Base-by-base conservation (phyloP, 139 green algal species). In the Tetradesmus obliquus region DNA sequence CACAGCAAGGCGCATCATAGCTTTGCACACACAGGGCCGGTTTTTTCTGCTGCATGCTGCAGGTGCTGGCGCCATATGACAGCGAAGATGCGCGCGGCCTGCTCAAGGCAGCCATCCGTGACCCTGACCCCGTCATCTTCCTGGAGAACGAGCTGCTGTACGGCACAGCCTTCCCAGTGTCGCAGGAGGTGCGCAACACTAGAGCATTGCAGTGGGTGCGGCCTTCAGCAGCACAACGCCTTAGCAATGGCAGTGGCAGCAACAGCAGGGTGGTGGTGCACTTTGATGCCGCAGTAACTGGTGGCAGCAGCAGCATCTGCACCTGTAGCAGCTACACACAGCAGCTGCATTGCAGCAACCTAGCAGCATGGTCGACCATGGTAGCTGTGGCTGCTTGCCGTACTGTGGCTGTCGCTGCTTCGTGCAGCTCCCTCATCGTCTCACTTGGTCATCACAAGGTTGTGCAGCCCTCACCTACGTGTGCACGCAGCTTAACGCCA, bases 61-160 rank as follows among this genome's bases (percentile, higher is more conserved):
- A 98, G 96, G 97, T 99, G 74, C n/a, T 99, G 24, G 96, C 97
- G 0, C 98, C 98, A 1, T 99, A 99, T 92, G 97, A 99, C 80
- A 92, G 94, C 19, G 98, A 99, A 94, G 98, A 99, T 91, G 93
- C 96, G 0, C 93, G 98, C 3, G 98, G 98, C 0, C 95, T 99
- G 55, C 72, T 99, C 74, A 99, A 99, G 95, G 97, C 98, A 0
- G 96, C 98, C 82, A 99, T 99, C 88, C 94, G 98, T 17, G 98
- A 99, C 93, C 96, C 97, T 3, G 98, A 99, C 92, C 98, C 98
- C 10, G 98, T 99, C 8, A 94, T 99, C 5, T 97, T 99, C 85
- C 95, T 99, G 69, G 98, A 99, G 95, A 99, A 99, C 88, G 98
- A 99, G 91, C 96, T 99, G 22, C 92, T 99, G 90, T 99, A 99